These are phyloP conservation scores for Cercospora citrullina DNA, from an alignment of 2,329 filamentous ascomycete species.

Conservation along the genomic window DNA sequence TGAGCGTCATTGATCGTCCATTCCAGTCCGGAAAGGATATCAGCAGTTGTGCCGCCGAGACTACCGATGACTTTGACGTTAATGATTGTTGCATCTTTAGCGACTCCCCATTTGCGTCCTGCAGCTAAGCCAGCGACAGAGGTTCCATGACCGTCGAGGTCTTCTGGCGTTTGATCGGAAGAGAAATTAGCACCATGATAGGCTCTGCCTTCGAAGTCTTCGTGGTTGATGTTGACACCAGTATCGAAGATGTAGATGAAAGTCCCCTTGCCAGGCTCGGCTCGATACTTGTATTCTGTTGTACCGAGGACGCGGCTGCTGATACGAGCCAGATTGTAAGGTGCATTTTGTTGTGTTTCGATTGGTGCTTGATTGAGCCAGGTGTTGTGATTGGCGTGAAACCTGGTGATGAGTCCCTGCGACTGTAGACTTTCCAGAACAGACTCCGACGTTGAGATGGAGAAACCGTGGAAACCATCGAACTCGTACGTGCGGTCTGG, in stretches of 20 bases:
- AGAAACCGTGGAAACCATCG: constrained; percentile 44
- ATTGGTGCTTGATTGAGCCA: constrained; percentile 40
- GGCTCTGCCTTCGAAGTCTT: not conserved
- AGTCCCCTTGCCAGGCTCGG: not conserved
- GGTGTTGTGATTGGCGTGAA: constrained; percentile 42
- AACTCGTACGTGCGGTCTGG: constrained; percentile 40
- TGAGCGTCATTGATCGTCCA: not conserved
- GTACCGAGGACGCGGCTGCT: not conserved
- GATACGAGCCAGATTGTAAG: constrained; percentile 17
- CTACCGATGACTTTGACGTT: not conserved
- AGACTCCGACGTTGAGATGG: constrained; percentile 36
- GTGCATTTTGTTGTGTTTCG: constrained; percentile 41
- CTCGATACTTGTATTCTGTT: not conserved
- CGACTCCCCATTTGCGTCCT: not conserved
- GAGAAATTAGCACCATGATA: not conserved
- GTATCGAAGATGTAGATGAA: not conserved
- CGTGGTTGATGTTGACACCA: not conserved
- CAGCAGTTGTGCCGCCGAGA: not conserved
- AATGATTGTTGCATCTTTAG: not conserved
- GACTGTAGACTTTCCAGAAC: constrained; percentile 37
- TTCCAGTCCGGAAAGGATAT: not conserved
- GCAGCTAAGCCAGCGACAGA: not conserved
- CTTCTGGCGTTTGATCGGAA: not conserved
- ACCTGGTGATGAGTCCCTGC: constrained; percentile 34
- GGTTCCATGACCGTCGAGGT: not conserved